Percentiles rank a stretch among this genome's conserved stretches.
These are phyloP conservation scores for Coniferiporia sulphurascens DNA, from an alignment of 1,284 basidiomycete genomes.

Conservation along the genomic window DNA sequence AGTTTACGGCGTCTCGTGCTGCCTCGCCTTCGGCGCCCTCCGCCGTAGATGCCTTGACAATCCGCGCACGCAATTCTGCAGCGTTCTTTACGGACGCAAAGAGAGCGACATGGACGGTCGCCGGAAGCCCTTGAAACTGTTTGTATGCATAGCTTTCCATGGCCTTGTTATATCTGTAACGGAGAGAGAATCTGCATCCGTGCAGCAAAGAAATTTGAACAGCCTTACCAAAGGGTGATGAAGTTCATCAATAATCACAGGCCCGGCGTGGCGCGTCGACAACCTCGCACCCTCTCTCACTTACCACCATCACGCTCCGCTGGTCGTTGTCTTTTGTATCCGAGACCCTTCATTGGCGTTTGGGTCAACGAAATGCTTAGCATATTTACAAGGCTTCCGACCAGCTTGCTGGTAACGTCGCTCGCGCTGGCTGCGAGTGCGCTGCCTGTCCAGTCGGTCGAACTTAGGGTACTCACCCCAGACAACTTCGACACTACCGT, in stretches of 20 bases:
- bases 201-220: no score
- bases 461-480: slow-evolving; percentile 46
- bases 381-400: slow-evolving; percentile 7
- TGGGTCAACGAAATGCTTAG: background rate
- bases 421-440: slow-evolving; percentile 33
- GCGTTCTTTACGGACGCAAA: slow-evolving; percentile 68
- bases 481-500: slow-evolving; percentile 59
- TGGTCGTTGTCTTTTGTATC: background rate
- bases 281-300: background rate
- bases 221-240: no score
- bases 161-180: no score
- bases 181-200: no score
- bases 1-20: slow-evolving; percentile 74
- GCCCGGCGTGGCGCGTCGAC: background rate
- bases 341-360: background rate
- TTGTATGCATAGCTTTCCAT: slow-evolving; percentile 55
- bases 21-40: slow-evolving; percentile 57
- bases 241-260: background rate
- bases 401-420: slow-evolving; percentile 30
- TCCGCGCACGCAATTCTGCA: slow-evolving; percentile 51
- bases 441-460: slow-evolving; percentile 35
- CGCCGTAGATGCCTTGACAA: slow-evolving; percentile 63
- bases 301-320: slow-evolving; percentile 2
- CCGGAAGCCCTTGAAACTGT: slow-evolving; percentile 41
- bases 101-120: slow-evolving; percentile 58